These are phyloP conservation scores for Aspergillus tubingensis DNA, from an alignment of 2,329 filamentous ascomycete genomes.

Conservation along the genomic window DNA sequence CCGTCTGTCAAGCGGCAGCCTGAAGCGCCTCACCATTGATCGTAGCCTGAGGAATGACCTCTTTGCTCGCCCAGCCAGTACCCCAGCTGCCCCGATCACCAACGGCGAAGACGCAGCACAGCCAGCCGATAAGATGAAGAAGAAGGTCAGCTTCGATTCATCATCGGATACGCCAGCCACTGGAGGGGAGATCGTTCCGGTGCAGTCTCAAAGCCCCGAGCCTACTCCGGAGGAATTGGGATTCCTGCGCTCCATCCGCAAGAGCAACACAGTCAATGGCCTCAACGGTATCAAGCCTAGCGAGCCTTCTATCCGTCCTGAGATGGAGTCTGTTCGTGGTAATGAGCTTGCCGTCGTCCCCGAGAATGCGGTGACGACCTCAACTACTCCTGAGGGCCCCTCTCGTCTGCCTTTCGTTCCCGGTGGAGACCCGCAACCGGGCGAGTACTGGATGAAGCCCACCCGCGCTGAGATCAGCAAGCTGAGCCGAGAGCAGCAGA, in stretches of 20 bases:
- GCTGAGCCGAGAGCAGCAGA: constrained; percentile 78
- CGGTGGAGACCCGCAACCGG: constrained; percentile 58
- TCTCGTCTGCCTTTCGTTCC: constrained; percentile 34
- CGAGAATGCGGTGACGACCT: constrained; percentile 53
- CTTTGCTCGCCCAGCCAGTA: constrained; percentile 49
- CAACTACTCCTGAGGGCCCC: constrained; percentile 37
- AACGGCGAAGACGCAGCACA: constrained; percentile 45
- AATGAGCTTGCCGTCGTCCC: constrained; percentile 78
- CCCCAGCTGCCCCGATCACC: constrained; percentile 35
- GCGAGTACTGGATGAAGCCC: constrained; percentile 86
- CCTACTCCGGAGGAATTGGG: constrained; percentile 62
- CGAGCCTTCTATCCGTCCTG: constrained; percentile 47
- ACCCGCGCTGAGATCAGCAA: constrained; percentile 71
- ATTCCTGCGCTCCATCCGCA: constrained; percentile 58
- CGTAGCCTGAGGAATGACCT: constrained; percentile 72
- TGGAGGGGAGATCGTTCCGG: constrained; percentile 55
- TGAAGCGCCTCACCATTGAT: constrained; percentile 93
- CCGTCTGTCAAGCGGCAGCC: constrained; percentile 66
- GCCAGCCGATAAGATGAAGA: constrained; percentile 54
- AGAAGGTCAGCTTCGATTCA: constrained; percentile 88
- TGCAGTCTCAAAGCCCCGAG: constrained; percentile 53
- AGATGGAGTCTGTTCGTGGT: constrained; percentile 71
- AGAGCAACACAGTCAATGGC: constrained; percentile 50
- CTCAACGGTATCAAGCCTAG: constrained; percentile 37
- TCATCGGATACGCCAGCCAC: constrained; percentile 34